phyloP scores from a whole-genome alignment of 257 asterid species.

The Schizonepeta tenuifolia region DNA sequence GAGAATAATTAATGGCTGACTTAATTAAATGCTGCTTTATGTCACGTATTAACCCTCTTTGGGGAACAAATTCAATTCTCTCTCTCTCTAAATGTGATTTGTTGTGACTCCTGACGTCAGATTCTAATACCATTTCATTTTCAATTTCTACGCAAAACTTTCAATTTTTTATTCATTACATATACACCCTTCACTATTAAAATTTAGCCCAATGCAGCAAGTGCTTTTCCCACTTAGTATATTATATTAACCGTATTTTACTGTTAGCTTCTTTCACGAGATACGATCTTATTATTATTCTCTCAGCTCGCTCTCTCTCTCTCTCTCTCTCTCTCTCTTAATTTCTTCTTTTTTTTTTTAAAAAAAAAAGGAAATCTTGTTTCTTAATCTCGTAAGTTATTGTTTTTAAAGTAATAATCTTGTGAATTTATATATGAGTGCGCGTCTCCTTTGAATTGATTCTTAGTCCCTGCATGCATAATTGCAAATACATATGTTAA shows the following conservation, averaged over 20 bases:
- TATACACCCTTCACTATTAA: neutral
- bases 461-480: neutral
- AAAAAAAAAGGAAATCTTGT: neutral
- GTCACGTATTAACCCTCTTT: constrained; percentile 39
- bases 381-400: neutral
- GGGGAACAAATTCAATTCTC: constrained; percentile 40
- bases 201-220: constrained; percentile 34
- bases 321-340: neutral
- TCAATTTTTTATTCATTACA: neutral
- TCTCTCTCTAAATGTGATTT: neutral
- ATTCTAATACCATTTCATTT: constrained; percentile 33
- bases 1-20: constrained; percentile 30
- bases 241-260: neutral
- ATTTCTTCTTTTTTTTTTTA: neutral
- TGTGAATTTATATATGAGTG: neutral
- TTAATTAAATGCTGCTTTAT: constrained; percentile 38
- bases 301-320: too few species aligned
- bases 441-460: neutral
- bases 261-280: constrained; percentile 26
- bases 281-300: constrained; percentile 38
- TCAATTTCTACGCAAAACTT: constrained; percentile 1
- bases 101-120: constrained; percentile 31
- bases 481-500: neutral
- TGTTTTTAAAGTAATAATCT: neutral
- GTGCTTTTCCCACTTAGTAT: constrained; percentile 38